A percentile compares a stretch with the other conserved stretches of the same genome.
Evolutionary conservation across 2,329 filamentous ascomycete genomes (phyloP).

Genomic region (Trichoderma sp.): DNA sequence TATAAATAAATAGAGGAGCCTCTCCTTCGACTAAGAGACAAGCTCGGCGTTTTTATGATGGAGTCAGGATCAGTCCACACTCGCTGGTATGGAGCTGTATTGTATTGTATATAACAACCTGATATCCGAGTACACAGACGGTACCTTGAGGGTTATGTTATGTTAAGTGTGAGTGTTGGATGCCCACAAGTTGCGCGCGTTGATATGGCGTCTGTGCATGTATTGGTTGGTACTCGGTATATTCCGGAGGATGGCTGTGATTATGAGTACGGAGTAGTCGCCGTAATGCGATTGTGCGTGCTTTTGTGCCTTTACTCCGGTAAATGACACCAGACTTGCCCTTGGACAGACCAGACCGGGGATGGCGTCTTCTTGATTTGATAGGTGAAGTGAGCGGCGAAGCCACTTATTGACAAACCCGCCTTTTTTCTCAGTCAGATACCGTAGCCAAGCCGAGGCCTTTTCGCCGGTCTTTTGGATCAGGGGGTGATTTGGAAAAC

Average conservation of each 20-base stretch:
- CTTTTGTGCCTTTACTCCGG: not conserved
- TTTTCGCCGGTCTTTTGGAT: not conserved
- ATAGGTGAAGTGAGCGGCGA: slow-evolving; percentile 7
- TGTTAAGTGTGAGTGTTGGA: not conserved
- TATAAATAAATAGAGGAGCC: not conserved
- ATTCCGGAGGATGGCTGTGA: not conserved
- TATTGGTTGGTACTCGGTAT: not conserved
- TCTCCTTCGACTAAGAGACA: not conserved
- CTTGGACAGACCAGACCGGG: not conserved
- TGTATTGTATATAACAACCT: not conserved
- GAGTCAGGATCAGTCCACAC: not conserved
- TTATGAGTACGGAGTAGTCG: not conserved
- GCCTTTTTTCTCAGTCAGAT: not conserved
- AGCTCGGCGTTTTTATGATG: not conserved
- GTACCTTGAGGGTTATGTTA: not conserved
- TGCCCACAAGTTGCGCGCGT: not conserved
- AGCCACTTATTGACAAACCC: slow-evolving; percentile 1
- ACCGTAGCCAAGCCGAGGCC: not conserved
- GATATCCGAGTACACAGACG: not conserved
- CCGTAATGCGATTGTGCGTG: not conserved
- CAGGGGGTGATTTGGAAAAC: slow-evolving; percentile 1
- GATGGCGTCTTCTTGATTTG: not conserved
- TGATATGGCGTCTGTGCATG: not conserved
- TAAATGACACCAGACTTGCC: not conserved
- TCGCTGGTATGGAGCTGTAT: not conserved